phyloP scores from a whole-genome alignment of 2,329 filamentous ascomycete species.

The Pestalotiopsis sp. region DNA sequence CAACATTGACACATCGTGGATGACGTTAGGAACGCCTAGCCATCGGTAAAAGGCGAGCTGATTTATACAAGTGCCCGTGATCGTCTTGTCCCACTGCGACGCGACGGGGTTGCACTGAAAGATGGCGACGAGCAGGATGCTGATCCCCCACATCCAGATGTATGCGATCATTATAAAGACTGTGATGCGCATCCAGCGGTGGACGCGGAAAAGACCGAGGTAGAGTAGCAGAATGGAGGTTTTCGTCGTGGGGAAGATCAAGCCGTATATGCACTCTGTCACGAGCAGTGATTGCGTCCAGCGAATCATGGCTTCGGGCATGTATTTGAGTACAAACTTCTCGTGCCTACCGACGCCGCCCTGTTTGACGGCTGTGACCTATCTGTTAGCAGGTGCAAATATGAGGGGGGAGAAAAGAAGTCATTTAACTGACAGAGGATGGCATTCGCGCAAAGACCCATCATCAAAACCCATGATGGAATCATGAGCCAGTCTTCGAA shows the following conservation, averaged over 20 bases:
- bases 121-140: slow-evolving; percentile 14
- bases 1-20: slow-evolving; percentile 21
- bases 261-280: slow-evolving; percentile 16
- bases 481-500: slow-evolving; percentile 19
- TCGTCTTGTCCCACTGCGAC: slow-evolving; percentile 15
- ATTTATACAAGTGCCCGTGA: slow-evolving; percentile 12
- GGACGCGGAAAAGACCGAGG: slow-evolving; percentile 18
- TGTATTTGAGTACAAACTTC: slow-evolving; percentile 12
- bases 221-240: slow-evolving; percentile 20
- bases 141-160: slow-evolving; percentile 20
- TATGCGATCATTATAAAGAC: slow-evolving; percentile 18
- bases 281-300: slow-evolving; percentile 17
- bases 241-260: slow-evolving; percentile 18
- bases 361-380: slow-evolving; percentile 13
- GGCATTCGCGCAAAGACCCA: slow-evolving; percentile 16
- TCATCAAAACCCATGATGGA: slow-evolving; percentile 16
- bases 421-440: slow-evolving; percentile 15
- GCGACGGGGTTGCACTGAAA: slow-evolving; percentile 17
- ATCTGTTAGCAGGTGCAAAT: not conserved
- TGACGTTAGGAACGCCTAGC: slow-evolving; percentile 17
- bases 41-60: slow-evolving; percentile 8
- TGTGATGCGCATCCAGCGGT: slow-evolving; percentile 18
- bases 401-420: not conserved
- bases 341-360: slow-evolving; percentile 19
- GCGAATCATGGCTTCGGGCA: slow-evolving; percentile 2